Evolutionary conservation across 805 yeast species (phyloP).

Genomic region (Yarrowia osloensis): DNA sequence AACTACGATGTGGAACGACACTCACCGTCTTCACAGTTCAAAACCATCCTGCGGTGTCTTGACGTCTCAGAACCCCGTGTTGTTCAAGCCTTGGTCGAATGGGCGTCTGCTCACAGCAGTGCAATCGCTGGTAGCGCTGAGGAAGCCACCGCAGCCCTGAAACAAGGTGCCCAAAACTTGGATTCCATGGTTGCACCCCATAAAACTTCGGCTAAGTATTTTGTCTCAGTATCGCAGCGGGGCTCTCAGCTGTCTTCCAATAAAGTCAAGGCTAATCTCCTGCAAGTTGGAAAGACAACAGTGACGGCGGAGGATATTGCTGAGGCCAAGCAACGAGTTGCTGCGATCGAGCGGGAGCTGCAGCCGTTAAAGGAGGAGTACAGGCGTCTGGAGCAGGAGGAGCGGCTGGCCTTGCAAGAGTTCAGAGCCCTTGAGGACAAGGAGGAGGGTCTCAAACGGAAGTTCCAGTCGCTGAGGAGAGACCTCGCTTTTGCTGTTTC

Average conservation of each 20-base stretch:
- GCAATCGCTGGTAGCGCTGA: not conserved
- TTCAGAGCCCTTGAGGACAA: not conserved
- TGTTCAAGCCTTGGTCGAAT: not conserved
- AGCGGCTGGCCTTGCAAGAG: not conserved
- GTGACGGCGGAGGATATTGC: not conserved
- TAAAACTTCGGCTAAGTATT: not conserved
- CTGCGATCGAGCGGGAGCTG: not conserved
- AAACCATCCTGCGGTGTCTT: not conserved
- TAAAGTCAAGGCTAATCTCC: not conserved
- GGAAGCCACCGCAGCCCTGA: not conserved
- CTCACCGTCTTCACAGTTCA: not conserved
- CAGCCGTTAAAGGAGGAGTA: not conserved
- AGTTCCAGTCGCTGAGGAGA: not conserved
- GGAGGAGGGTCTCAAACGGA: not conserved
- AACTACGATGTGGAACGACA: not conserved
- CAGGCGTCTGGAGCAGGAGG: not conserved
- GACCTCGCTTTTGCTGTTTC: not conserved
- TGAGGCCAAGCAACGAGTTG: not conserved
- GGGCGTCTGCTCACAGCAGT: not conserved
- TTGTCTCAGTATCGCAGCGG: not conserved
- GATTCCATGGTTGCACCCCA: not conserved
- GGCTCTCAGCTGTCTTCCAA: not conserved
- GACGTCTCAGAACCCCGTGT: not conserved
- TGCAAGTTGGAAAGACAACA: not conserved
- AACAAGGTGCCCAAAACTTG: not conserved